These are phyloP conservation scores for Hypoxylon perforatum DNA, from an alignment of 495 filamentous ascomycete genomes.

Conservation along the genomic window DNA sequence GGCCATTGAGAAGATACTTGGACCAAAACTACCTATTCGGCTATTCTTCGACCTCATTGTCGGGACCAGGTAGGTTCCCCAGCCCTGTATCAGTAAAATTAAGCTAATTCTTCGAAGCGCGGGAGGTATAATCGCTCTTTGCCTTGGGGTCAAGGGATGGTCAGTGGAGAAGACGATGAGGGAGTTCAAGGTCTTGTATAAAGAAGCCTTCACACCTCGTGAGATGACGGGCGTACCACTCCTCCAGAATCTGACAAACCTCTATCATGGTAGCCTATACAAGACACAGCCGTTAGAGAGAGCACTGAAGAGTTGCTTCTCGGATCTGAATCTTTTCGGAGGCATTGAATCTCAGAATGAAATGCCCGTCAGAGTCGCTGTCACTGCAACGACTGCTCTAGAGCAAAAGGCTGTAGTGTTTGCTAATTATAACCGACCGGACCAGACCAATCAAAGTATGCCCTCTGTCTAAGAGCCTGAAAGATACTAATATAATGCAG, in stretches of 20 bases:
- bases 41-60: slow-evolving; percentile 61
- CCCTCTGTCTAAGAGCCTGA: neutral
- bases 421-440: slow-evolving; percentile 60
- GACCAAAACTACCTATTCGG: slow-evolving; percentile 47
- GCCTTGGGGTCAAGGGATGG: slow-evolving; percentile 59
- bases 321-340: slow-evolving; percentile 47
- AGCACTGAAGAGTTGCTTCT: slow-evolving; percentile 44
- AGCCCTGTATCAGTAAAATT: neutral
- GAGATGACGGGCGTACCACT: slow-evolving; percentile 44
- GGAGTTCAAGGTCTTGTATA: slow-evolving; percentile 53
- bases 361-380: slow-evolving; percentile 52
- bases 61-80: slow-evolving; percentile 58
- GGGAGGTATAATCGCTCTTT: slow-evolving; percentile 66
- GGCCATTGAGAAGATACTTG: slow-evolving; percentile 52
- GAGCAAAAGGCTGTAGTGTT: slow-evolving; percentile 52
- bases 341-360: slow-evolving; percentile 36
- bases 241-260: slow-evolving; percentile 42
- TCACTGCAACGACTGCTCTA: slow-evolving; percentile 52
- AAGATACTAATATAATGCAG: neutral
- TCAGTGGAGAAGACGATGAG: slow-evolving; percentile 50
- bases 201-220: slow-evolving; percentile 54
- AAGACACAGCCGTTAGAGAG: slow-evolving; percentile 49
- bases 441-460: slow-evolving; percentile 5
- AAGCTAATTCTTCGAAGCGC: slow-evolving; percentile 50
- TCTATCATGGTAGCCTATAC: slow-evolving; percentile 52